Base-by-base conservation (phyloP, 2,329 filamentous ascomycete species). In the Arthrobotrys conoides region DNA sequence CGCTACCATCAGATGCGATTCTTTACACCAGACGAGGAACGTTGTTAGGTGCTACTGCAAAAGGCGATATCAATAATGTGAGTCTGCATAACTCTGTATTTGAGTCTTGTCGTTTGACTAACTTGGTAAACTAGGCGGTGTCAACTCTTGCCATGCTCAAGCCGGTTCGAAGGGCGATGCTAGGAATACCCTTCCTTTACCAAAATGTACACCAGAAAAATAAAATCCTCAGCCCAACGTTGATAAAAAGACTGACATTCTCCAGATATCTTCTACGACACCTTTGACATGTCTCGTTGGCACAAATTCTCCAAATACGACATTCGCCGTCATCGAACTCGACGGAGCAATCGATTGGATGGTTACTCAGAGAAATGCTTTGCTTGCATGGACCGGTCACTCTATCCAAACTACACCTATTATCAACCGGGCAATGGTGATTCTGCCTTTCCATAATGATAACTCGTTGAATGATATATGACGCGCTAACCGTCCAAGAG, bases 281-380 rank as follows among this genome's bases (percentile, higher is more conserved):
- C 94, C 96, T 0, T 89, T 97, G 81, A 97, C 92, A 51, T 94
- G 94, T 36, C 87, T 99, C 80, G 92, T 99, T 82, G 92, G 93
- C 33, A 94, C 95, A 24, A 96, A 94, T 84, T 93, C 93, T 4
- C 90, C 93, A 3, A 90, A 91, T 66, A 96, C 94, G 0, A 94
- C 94, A 5, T 94, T 99, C 82, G 91, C 92, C 12, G 90, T 97
- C 6, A 88, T 99, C 27, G 92, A 95, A 83, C 89, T 99, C 64
- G 94, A 99, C 86, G 96, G 96, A 73, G 93, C 94, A 3, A 91
- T 94, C 73, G 96, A 99, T 85, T 99, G 96, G 95, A 93, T 97
- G 87, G 87, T 99, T 8, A 89, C 93, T 5, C 94, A 98, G 84
- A 89, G 93, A 80, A 91, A 93, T 81, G 94, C 94, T 0, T 87